Conservation (phyloP, 1,284 basidiomycete genomes). For the Mycosarcoma mackinlayi region DNA sequence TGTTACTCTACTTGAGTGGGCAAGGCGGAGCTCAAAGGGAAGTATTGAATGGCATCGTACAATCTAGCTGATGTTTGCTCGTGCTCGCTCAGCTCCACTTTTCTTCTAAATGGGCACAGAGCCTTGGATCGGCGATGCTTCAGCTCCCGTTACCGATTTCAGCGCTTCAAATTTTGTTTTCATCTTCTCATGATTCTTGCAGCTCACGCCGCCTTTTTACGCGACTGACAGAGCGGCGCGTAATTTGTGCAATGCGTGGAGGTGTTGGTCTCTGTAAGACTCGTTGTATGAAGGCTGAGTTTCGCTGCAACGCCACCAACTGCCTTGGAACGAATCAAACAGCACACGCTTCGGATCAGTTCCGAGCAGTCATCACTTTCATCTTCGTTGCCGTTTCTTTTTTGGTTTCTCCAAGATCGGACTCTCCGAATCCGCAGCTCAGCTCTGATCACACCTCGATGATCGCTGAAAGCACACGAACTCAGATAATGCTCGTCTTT, state of each 20-base stretch:
- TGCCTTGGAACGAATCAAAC: not conserved
- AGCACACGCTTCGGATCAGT: slow-evolving; percentile 10
- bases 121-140: slow-evolving; percentile 15
- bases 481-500: no score
- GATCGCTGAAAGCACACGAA: no score
- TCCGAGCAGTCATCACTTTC: not conserved
- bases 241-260: slow-evolving; percentile 20
- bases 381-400: no score
- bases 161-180: not conserved
- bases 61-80: no score
- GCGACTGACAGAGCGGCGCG: slow-evolving; percentile 27
- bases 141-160: slow-evolving; percentile 11
- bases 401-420: not conserved
- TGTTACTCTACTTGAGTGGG: no score
- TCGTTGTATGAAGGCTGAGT: slow-evolving; percentile 8
- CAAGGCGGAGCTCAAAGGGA: not conserved
- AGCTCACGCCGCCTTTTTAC: slow-evolving; percentile 22
- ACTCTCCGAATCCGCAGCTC: not conserved
- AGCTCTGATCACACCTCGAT: not conserved
- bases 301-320: slow-evolving; percentile 10
- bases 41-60: slow-evolving; percentile 1
- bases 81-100: slow-evolving; percentile 32
- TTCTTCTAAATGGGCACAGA: not conserved
- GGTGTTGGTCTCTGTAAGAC: slow-evolving; percentile 28
- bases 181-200: no score